These are phyloP conservation scores for Sonneratia caseolaris DNA, from an alignment of 345 rosid species.

Conservation along the genomic window DNA sequence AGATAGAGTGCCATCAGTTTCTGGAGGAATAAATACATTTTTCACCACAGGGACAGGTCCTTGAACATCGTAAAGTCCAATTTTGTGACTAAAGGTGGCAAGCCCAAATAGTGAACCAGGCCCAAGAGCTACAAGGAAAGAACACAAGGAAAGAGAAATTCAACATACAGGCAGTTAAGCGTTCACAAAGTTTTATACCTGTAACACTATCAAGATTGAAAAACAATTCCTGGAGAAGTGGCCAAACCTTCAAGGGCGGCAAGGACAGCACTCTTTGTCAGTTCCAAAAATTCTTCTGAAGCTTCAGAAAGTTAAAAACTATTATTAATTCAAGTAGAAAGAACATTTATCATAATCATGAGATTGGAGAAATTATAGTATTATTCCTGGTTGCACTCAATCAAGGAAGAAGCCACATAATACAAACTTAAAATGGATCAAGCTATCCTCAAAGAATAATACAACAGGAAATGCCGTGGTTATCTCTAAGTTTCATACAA, in stretches of 20 bases:
- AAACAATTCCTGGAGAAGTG: slow-evolving; percentile 1
- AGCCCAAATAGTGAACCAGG: slow-evolving; percentile 92
- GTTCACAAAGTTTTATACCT: not conserved
- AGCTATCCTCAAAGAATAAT: not conserved
- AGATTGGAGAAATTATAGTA: not conserved
- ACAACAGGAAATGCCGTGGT: not conserved
- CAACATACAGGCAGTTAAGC: not conserved
- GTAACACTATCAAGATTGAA: slow-evolving; percentile 7
- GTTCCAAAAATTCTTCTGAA: slow-evolving; percentile 96
- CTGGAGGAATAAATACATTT: slow-evolving; percentile 75
- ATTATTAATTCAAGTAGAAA: not conserved
- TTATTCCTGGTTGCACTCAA: not conserved
- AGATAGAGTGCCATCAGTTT: slow-evolving; percentile 50
- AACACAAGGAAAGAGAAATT: not conserved
- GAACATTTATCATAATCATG: not conserved
- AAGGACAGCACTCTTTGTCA: slow-evolving; percentile 79
- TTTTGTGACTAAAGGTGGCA: slow-evolving; percentile 85
- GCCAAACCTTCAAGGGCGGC: slow-evolving; percentile 84
- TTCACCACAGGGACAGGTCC: slow-evolving; percentile 86
- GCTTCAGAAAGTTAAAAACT: slow-evolving; percentile 37
- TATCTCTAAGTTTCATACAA: not conserved
- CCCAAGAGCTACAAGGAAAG: slow-evolving; percentile 50
- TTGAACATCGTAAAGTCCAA: slow-evolving; percentile 93
- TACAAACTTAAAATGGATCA: not conserved
- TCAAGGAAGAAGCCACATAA: not conserved